Percentiles rank a stretch among this genome's conserved stretches.
Evolutionary conservation across 1,284 basidiomycete species (phyloP).

Genomic region (Inonotus hispidus): DNA sequence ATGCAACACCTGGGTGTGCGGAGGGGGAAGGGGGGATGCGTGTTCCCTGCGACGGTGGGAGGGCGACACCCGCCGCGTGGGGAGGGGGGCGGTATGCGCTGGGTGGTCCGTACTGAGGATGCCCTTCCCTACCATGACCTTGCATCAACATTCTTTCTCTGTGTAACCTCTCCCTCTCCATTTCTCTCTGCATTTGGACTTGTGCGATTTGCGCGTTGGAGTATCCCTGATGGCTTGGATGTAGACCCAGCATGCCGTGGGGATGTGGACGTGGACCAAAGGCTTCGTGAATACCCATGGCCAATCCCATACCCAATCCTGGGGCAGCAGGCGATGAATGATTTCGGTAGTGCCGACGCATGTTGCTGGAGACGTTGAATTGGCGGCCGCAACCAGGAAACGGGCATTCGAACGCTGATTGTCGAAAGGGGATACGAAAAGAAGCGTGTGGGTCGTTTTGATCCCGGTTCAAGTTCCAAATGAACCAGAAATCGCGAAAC

Average conservation of each 20-base stretch:
- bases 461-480: not conserved
- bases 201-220: not conserved
- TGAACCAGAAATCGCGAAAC: not conserved
- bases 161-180: not conserved
- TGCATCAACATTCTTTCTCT: conserved; percentile 1
- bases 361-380: conserved; percentile 79
- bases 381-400: conserved; percentile 67
- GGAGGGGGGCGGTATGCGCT: not conserved
- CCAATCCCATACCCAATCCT: not conserved
- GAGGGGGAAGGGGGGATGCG: not conserved
- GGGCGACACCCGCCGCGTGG: not conserved
- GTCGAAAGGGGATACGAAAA: not conserved
- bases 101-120: not conserved
- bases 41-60: not conserved
- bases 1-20: not conserved
- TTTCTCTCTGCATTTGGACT: not conserved
- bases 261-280: not conserved
- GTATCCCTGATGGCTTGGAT: not conserved
- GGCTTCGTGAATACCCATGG: not conserved
- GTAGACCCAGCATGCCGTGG: not conserved
- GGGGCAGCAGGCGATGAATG: conserved; percentile 31
- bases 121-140: not conserved
- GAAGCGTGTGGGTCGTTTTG: not conserved
- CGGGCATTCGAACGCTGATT: conserved; percentile 63
- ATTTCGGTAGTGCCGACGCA: conserved; percentile 72